phyloP scores from a whole-genome alignment of 768 basidiomycete genomes.

The Suillus sp. region DNA sequence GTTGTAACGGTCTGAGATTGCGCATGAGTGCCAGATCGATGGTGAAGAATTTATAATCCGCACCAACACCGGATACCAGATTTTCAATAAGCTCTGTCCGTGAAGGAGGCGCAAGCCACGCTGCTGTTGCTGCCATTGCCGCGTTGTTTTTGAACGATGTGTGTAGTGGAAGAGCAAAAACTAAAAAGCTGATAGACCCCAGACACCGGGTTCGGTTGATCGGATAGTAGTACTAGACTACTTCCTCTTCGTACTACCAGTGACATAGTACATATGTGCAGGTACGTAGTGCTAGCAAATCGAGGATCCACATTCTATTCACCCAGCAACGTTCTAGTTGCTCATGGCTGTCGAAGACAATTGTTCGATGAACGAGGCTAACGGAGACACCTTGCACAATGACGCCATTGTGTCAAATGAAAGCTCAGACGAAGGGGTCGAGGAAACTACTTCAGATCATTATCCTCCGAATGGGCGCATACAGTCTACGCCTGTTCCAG shows the following conservation, averaged over 20 bases:
- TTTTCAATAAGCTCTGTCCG: conserved; percentile 88
- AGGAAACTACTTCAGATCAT: background rate
- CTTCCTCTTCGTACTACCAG: background rate
- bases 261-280: background rate
- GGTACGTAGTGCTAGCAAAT: background rate
- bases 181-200: conserved; percentile 12
- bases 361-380: background rate
- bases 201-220: conserved; percentile 11
- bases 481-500: background rate
- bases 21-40: conserved; percentile 9
- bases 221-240: too few species aligned
- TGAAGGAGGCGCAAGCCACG: conserved; percentile 75
- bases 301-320: background rate
- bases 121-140: conserved; percentile 43
- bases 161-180: conserved; percentile 8
- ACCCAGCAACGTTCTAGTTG: background rate
- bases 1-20: conserved; percentile 85
- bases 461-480: background rate
- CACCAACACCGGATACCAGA: conserved; percentile 88
- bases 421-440: conserved; percentile 2
- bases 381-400: background rate
- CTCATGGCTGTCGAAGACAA: background rate
- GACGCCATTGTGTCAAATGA: background rate
- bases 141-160: conserved; percentile 14
- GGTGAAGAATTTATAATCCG: conserved; percentile 27